Conservation (phyloP, 2,329 filamentous ascomycete species). For the Amphichorda felina region DNA sequence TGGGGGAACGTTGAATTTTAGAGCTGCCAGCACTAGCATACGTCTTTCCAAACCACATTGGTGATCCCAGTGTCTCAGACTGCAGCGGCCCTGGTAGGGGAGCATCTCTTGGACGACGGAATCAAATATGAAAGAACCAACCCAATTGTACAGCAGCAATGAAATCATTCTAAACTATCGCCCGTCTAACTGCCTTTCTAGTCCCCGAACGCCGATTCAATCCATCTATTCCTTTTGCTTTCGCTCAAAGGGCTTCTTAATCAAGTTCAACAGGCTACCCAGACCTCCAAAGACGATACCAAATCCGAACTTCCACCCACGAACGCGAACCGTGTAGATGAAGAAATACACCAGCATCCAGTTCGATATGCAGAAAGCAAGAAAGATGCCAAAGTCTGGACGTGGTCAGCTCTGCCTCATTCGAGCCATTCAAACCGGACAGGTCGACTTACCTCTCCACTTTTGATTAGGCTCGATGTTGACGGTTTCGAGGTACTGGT, state of each 20-base stretch:
- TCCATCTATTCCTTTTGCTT: constrained; percentile 2
- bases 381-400: constrained; percentile 55
- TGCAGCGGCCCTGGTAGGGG: no score
- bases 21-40: no score
- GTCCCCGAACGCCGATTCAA: no score
- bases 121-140: no score
- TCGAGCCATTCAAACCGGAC: neutral
- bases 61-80: no score
- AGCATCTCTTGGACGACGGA: no score
- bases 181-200: no score
- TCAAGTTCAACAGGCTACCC: constrained; percentile 4
- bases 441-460: constrained; percentile 41
- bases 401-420: neutral
- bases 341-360: constrained; percentile 67
- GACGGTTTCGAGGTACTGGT: constrained; percentile 51
- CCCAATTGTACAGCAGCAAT: no score
- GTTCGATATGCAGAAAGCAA: constrained; percentile 59
- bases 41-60: no score
- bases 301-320: constrained; percentile 60
- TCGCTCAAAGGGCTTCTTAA: constrained; percentile 5
- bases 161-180: no score
- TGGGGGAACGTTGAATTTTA: no score
- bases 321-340: constrained; percentile 60
- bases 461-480: constrained; percentile 44
- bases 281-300: constrained; percentile 34